Conservation (phyloP, 2,329 filamentous ascomycete genomes). For the Aspergillus tubingensis region DNA sequence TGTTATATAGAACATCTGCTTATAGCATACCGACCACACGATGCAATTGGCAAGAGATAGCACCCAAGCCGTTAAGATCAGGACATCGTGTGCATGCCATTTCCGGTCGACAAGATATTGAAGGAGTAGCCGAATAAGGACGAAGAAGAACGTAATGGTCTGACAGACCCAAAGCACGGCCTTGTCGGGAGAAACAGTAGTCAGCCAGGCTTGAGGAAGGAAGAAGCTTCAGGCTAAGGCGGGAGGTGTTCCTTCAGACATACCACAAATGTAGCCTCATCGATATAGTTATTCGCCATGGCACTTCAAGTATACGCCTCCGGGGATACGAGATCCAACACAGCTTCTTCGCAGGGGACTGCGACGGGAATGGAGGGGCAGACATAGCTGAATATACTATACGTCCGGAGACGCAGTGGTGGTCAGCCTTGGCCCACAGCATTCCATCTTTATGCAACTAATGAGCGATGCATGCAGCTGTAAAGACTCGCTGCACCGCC, state of each 20-base stretch:
- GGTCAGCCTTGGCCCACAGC: too few relatives aligned
- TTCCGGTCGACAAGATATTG: not conserved
- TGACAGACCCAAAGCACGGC: not conserved
- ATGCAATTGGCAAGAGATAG: not conserved
- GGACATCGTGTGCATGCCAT: not conserved
- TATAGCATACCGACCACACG: not conserved
- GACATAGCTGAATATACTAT: not conserved
- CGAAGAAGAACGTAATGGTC: not conserved
- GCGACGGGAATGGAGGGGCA: not conserved
- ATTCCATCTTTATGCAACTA: too few relatives aligned
- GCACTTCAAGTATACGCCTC: not conserved
- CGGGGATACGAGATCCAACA: too few relatives aligned
- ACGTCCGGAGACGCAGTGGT: too few relatives aligned
- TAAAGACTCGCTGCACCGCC: too few relatives aligned
- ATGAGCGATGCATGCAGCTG: too few relatives aligned
- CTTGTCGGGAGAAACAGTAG: not conserved
- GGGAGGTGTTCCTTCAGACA: not conserved
- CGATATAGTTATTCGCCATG: not conserved
- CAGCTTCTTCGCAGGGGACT: too few relatives aligned
- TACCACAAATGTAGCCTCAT: not conserved
- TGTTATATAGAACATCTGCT: not conserved
- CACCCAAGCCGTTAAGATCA: not conserved
- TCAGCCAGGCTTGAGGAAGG: not conserved
- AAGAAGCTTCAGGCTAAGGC: not conserved
- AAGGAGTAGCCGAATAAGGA: not conserved